phyloP scores from a whole-genome alignment of 2,329 filamentous ascomycete genomes.

The Pseudonectria buxi region DNA sequence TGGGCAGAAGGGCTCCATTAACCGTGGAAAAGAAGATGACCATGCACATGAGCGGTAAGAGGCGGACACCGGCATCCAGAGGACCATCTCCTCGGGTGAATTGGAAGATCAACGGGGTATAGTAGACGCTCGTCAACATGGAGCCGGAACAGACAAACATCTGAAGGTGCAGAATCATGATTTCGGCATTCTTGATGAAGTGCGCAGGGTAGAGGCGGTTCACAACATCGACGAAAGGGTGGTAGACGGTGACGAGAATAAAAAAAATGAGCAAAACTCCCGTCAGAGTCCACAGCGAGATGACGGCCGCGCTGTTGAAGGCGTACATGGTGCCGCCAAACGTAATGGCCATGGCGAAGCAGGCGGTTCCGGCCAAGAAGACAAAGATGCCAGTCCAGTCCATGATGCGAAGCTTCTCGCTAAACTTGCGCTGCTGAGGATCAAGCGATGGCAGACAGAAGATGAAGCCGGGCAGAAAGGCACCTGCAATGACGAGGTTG shows the following conservation, averaged over 20 bases:
- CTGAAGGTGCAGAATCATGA: slow-evolving; percentile 4
- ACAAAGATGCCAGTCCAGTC: slow-evolving; percentile 38
- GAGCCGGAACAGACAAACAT: slow-evolving; percentile 27
- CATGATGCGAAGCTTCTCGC: slow-evolving; percentile 26
- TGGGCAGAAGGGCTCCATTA: slow-evolving; percentile 29
- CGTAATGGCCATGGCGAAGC: slow-evolving; percentile 39
- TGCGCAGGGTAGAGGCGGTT: slow-evolving; percentile 31
- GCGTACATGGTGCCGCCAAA: slow-evolving; percentile 40
- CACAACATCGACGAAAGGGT: slow-evolving; percentile 30
- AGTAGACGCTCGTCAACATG: slow-evolving; percentile 31
- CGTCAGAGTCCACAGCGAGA: slow-evolving; percentile 37
- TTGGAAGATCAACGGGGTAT: slow-evolving; percentile 44
- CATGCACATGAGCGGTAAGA: slow-evolving; percentile 35
- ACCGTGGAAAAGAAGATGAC: slow-evolving; percentile 28
- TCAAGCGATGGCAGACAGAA: slow-evolving; percentile 21
- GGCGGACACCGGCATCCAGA: slow-evolving; percentile 31
- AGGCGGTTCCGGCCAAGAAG: slow-evolving; percentile 31
- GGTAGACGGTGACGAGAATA: slow-evolving; percentile 30
- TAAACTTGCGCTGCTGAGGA: slow-evolving; percentile 6
- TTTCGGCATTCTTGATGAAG: slow-evolving; percentile 9
- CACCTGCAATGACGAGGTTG: slow-evolving; percentile 41
- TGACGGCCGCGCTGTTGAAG: slow-evolving; percentile 36
- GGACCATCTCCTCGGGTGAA: slow-evolving; percentile 36
- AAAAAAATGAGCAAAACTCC: slow-evolving; percentile 35
- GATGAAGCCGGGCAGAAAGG: slow-evolving; percentile 24